Percentiles rank a stretch among this genome's conserved stretches.
Evolutionary conservation across 2,329 filamentous ascomycete species (phyloP).

Genomic region (Aspergillus spinulosporus): DNA sequence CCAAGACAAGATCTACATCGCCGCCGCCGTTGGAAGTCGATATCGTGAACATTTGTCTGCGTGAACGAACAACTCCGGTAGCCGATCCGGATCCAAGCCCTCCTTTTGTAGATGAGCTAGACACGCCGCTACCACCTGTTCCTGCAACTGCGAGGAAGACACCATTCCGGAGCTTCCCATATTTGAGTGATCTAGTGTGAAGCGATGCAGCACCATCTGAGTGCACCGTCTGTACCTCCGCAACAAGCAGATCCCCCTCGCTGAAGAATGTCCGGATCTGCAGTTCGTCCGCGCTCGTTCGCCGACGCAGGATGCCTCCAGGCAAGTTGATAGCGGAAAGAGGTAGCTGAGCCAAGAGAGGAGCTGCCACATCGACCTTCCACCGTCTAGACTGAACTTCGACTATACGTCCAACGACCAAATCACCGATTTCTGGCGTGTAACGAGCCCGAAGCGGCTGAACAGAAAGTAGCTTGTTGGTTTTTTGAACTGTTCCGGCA

Average conservation of each 20-base stretch:
- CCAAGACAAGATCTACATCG: slow-evolving; percentile 80
- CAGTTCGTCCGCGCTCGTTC: slow-evolving; percentile 93
- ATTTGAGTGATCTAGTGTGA: slow-evolving; percentile 87
- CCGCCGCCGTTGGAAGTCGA: slow-evolving; percentile 46
- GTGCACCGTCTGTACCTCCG: slow-evolving; percentile 89
- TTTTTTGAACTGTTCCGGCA: slow-evolving; percentile 84
- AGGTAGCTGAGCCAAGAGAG: slow-evolving; percentile 79
- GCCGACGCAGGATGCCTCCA: slow-evolving; percentile 83
- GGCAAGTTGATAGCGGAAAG: slow-evolving; percentile 92
- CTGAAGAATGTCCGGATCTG: slow-evolving; percentile 97
- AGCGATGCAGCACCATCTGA: slow-evolving; percentile 81
- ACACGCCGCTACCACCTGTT: slow-evolving; percentile 67
- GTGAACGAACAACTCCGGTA: slow-evolving; percentile 70
- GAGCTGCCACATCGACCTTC: slow-evolving; percentile 91
- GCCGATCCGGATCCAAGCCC: slow-evolving; percentile 27
- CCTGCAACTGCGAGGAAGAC: slow-evolving; percentile 81
- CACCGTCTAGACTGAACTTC: slow-evolving; percentile 92
- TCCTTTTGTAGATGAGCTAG: slow-evolving; percentile 34
- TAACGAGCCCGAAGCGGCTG: slow-evolving; percentile 88
- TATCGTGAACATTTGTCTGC: slow-evolving; percentile 86
- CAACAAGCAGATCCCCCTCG: slow-evolving; percentile 89
- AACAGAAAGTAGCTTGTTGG: slow-evolving; percentile 94
- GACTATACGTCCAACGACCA: slow-evolving; percentile 89
- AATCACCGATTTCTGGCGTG: slow-evolving; percentile 91
- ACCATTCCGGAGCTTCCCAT: slow-evolving; percentile 93